Base-by-base conservation (phyloP, 1,139 yeast species). In the Yamadazyma atmosphaerica region DNA sequence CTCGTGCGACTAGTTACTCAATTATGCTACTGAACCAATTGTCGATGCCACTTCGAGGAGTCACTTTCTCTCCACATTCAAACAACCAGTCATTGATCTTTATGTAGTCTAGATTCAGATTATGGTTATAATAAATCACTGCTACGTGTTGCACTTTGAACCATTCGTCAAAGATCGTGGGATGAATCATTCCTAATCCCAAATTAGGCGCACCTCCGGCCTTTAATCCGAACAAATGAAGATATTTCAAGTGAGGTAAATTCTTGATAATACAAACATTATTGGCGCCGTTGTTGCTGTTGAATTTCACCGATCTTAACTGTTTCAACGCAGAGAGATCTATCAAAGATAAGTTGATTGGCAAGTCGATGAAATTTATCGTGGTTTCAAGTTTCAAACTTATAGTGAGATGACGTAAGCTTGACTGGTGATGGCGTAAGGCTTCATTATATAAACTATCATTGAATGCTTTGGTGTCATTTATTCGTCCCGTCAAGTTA, bases 131-230 rank as follows among this genome's bases (percentile, higher is more conserved):
- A 38, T 69, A 68, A 4, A 65, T 58, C 28, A 64, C 43, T 1
- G 78, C 81, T 8, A 77, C 72, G 48, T 77, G 81, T 46, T 77
- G 81, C 1, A 78, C 78, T 41, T 77, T 67, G 44, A 67, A 65
- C 83, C 84, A 79, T 40, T 74, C 76, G 51, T 79, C 83, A 47
- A 69, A 70, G 2, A 79, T 63, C 2, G 77, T 76, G 3, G 81
- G 81, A 50, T 77, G 78, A 3, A 66, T 61, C 60, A 72, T 74
- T 12, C 77, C 81, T 18, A 75, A 54, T 0, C 83, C 84, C 61
- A 78, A 65, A 51, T 77, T 79, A 4, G 78, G 78, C 0, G 74
- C 64, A 1, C 81, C 81, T 3, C 80, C 79, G 0, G 82, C 73
- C 17, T 69, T 67, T 15, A 67, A 55, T 0, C 83, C 83, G 42